These are phyloP conservation scores for Xylaria cubensis DNA, from an alignment of 495 filamentous ascomycete genomes.

Conservation along the genomic window DNA sequence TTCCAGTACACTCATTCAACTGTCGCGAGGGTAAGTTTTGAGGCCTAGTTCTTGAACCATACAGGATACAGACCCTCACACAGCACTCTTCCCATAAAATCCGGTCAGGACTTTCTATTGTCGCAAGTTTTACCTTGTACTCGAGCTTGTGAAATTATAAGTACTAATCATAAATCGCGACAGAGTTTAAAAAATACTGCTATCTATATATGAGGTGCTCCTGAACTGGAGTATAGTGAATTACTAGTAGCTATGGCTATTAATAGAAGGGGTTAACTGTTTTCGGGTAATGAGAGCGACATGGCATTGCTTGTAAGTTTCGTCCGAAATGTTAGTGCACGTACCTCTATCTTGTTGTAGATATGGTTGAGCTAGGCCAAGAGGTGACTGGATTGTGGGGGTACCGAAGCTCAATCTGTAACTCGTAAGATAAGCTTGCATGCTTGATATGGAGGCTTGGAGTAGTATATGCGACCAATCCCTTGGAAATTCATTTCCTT, in stretches of 20 bases:
- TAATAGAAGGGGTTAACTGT: not conserved
- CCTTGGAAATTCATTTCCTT: not conserved
- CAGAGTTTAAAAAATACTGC: not conserved
- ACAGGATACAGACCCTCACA: no score
- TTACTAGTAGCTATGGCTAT: not conserved
- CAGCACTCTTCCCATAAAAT: not conserved
- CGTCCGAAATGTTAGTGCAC: not conserved
- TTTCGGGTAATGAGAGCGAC: not conserved
- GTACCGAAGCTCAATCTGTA: not conserved
- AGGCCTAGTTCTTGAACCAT: no score
- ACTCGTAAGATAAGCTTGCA: slow-evolving; percentile 3
- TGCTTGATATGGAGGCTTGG: not conserved
- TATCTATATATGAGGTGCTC: not conserved
- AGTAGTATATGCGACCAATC: not conserved
- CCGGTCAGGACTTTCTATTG: not conserved
- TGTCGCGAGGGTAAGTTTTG: no score
- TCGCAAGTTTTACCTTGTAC: no score
- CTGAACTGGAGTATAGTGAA: not conserved
- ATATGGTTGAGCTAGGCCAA: not conserved
- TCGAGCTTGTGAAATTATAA: not conserved
- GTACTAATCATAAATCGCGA: not conserved
- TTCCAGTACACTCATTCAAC: no score
- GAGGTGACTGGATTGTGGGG: not conserved
- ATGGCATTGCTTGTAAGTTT: not conserved
- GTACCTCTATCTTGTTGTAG: not conserved